phyloP scores from a whole-genome alignment of 305 asterid species.

The Solanum chacoense region DNA sequence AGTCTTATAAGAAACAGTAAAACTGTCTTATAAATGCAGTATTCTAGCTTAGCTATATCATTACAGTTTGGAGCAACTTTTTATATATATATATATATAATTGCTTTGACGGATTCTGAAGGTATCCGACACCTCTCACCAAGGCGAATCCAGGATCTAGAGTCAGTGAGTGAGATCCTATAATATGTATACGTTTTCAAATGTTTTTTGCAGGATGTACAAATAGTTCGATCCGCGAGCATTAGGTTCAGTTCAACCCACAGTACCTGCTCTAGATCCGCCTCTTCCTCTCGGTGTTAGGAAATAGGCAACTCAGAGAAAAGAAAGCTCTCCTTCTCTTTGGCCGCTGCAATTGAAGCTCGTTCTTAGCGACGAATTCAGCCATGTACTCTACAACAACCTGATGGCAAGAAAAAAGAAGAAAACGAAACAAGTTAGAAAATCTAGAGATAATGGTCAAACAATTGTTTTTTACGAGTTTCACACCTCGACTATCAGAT shows the following conservation, averaged over 20 bases:
- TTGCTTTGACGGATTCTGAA: not conserved
- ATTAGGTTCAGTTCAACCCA: not conserved
- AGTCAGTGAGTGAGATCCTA: not conserved
- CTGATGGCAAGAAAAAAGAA: slow-evolving; percentile 18
- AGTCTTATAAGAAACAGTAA: not conserved
- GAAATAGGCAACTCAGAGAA: slow-evolving; percentile 34
- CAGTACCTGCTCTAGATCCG: not conserved
- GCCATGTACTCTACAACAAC: slow-evolving; percentile 65
- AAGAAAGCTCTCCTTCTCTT: slow-evolving; percentile 34
- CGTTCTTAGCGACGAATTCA: slow-evolving; percentile 33
- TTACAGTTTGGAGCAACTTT: not conserved
- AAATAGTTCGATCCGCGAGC: not conserved
- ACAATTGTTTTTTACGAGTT: not conserved
- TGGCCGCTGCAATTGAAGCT: slow-evolving; percentile 12
- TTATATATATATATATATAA: no score
- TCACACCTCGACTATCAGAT: not conserved
- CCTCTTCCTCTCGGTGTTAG: slow-evolving; percentile 18
- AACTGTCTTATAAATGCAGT: not conserved
- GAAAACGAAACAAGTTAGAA: not conserved
- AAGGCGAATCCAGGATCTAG: not conserved
- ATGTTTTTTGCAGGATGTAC: not conserved
- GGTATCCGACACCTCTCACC: not conserved
- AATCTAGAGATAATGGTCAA: not conserved
- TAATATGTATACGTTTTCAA: not conserved
- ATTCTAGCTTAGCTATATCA: not conserved